A percentile compares a stretch with the other conserved stretches of the same genome.
Evolutionary conservation across 2,329 filamentous ascomycete genomes (phyloP).

Genomic region (Curvularia spicifera): DNA sequence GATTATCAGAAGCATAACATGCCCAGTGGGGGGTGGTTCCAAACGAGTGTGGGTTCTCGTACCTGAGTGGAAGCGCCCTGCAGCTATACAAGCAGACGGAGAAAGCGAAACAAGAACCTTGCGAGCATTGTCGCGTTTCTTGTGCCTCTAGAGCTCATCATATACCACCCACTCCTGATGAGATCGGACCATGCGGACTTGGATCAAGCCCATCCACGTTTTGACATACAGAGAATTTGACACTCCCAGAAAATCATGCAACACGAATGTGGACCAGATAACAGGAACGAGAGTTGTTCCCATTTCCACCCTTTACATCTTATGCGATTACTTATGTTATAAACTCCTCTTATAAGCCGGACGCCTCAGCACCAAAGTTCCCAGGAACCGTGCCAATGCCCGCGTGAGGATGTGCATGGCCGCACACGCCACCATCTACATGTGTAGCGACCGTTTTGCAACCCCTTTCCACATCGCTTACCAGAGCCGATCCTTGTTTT

Average conservation of each 20-base stretch:
- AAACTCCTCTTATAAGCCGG: background rate
- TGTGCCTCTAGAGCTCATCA: background rate
- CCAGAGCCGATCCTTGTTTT: background rate
- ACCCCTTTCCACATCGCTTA: background rate
- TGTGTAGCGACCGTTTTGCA: background rate
- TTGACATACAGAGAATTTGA: background rate
- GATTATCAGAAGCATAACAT: background rate
- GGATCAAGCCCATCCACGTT: background rate
- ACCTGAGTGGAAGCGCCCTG: background rate
- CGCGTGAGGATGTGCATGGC: background rate
- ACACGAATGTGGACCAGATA: background rate
- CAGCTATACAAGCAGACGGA: background rate
- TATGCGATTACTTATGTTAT: background rate
- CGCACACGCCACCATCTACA: background rate
- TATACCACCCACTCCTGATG: background rate
- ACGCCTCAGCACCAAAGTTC: background rate
- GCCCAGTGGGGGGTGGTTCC: background rate
- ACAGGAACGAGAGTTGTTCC: background rate
- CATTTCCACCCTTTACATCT: background rate
- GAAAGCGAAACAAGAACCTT: background rate
- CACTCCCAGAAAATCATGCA: background rate
- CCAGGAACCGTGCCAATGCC: background rate
- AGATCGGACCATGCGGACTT: background rate
- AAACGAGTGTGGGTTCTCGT: background rate
- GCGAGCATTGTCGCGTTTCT: background rate